These are phyloP conservation scores for Phytophthora podocarpi DNA, from an alignment of 352 stramenopile species.

Conservation along the genomic window DNA sequence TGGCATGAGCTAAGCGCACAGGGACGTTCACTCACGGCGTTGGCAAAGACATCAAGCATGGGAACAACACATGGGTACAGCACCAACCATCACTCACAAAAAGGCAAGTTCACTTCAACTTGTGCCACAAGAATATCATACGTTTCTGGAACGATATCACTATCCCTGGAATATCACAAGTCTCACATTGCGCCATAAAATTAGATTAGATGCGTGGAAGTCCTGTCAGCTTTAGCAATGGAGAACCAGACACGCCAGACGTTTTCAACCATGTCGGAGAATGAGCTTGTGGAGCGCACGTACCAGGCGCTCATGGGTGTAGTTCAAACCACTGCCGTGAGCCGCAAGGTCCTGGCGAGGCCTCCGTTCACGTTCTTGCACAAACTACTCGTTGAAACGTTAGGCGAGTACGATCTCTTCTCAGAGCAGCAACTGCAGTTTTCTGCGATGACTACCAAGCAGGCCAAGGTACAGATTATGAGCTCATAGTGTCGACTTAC, in stretches of 20 bases:
- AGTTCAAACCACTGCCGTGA: slow-evolving; percentile 75
- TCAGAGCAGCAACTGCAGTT: slow-evolving; percentile 68
- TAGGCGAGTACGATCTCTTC: slow-evolving; percentile 70
- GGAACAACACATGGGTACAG: no score
- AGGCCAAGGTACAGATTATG: slow-evolving; percentile 59
- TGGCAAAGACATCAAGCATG: not conserved
- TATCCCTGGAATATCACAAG: no score
- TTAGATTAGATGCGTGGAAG: slow-evolving; percentile 5
- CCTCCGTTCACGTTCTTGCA: slow-evolving; percentile 87
- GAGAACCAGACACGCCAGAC: not conserved
- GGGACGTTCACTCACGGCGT: slow-evolving; percentile 24
- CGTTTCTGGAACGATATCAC: no score
- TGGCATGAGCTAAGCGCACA: not conserved
- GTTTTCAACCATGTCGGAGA: slow-evolving; percentile 30
- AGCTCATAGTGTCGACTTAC: not conserved
- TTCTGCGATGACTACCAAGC: slow-evolving; percentile 58
- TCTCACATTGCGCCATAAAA: not conserved
- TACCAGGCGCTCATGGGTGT: slow-evolving; percentile 66
- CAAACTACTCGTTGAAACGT: slow-evolving; percentile 75
- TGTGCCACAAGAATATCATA: slow-evolving; percentile 8
- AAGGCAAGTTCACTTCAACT: no score
- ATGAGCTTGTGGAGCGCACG: slow-evolving; percentile 60
- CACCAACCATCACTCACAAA: no score
- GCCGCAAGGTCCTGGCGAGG: slow-evolving; percentile 62
- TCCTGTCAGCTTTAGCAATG: not conserved